These are phyloP conservation scores for Lumnitzera littorea DNA, from an alignment of 345 rosid genomes.

Conservation along the genomic window DNA sequence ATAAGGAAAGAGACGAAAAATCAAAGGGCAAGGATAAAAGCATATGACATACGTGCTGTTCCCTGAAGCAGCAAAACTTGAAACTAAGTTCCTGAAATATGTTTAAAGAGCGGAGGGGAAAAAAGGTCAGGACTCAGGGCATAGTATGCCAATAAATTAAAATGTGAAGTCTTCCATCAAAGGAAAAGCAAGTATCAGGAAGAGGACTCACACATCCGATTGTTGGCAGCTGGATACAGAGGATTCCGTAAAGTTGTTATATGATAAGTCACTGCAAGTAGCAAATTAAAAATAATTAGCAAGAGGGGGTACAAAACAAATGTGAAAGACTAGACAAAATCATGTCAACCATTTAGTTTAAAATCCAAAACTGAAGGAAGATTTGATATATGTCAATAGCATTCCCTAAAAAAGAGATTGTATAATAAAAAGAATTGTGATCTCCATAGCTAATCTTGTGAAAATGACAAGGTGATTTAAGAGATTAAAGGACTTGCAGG, in stretches of 20 bases:
- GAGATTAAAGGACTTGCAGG: conserved; percentile 32
- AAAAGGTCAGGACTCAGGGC: too few relatives aligned
- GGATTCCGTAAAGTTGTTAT: conserved; percentile 67
- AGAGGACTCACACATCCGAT: conserved; percentile 36
- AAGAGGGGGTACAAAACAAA: background rate
- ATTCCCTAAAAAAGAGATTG: too few relatives aligned
- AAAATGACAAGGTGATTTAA: background rate
- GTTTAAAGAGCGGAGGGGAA: too few relatives aligned
- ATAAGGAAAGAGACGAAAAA: background rate
- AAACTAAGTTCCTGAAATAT: conserved; percentile 54
- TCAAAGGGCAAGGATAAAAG: background rate
- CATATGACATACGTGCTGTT: conserved; percentile 46
- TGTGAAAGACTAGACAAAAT: background rate
- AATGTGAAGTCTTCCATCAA: too few relatives aligned
- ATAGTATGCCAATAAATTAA: too few relatives aligned
- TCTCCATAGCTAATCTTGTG: too few relatives aligned
- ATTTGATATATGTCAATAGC: too few relatives aligned
- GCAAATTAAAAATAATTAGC: background rate
- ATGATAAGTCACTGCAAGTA: conserved; percentile 64
- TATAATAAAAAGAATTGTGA: too few relatives aligned
- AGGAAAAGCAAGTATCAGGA: background rate
- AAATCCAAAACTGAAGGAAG: too few relatives aligned
- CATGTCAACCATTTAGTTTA: background rate
- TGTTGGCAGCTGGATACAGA: conserved; percentile 30
- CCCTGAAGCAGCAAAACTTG: conserved; percentile 36